Percentiles rank a stretch among this genome's conserved stretches.
Conservation (phyloP, 2,329 filamentous ascomycete genomes). For the Colletotrichum coccodes region DNA sequence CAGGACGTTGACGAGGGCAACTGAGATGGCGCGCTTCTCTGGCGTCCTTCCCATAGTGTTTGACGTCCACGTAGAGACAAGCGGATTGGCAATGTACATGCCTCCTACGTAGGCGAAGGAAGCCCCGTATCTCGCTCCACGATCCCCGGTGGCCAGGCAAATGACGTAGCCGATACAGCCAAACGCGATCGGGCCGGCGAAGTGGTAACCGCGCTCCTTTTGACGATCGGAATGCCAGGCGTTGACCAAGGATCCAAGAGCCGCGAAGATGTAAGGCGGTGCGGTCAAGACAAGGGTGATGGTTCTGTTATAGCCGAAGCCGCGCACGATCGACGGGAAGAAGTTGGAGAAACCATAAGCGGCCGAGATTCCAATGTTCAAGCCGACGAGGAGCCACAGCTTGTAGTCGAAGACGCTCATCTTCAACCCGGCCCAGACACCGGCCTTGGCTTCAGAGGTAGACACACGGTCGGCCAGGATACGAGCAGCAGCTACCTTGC, state of each 20-base stretch:
- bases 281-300: constrained; percentile 37
- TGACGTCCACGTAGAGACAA: constrained; percentile 36
- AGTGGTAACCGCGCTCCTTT: constrained; percentile 37
- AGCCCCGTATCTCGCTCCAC: constrained; percentile 33
- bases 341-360: constrained; percentile 38
- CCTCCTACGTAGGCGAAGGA: constrained; percentile 37
- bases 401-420: constrained; percentile 37
- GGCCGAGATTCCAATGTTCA: constrained; percentile 36
- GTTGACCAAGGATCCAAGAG: constrained; percentile 31
- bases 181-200: constrained; percentile 32
- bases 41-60: constrained; percentile 36
- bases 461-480: constrained; percentile 38
- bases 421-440: constrained; percentile 37
- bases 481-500: constrained; percentile 36
- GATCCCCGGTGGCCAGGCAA: constrained; percentile 35
- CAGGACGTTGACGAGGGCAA: constrained; percentile 32
- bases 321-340: constrained; percentile 37
- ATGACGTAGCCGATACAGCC: constrained; percentile 38
- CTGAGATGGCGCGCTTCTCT: constrained; percentile 38
- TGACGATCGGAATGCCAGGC: constrained; percentile 36
- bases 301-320: constrained; percentile 35
- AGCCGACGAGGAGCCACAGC: constrained; percentile 37
- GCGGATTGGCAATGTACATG: constrained; percentile 30
- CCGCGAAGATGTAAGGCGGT: constrained; percentile 37
- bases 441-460: constrained; percentile 34